Conservation (phyloP, 345 rosid species). For the Cardamine occulta region DNA sequence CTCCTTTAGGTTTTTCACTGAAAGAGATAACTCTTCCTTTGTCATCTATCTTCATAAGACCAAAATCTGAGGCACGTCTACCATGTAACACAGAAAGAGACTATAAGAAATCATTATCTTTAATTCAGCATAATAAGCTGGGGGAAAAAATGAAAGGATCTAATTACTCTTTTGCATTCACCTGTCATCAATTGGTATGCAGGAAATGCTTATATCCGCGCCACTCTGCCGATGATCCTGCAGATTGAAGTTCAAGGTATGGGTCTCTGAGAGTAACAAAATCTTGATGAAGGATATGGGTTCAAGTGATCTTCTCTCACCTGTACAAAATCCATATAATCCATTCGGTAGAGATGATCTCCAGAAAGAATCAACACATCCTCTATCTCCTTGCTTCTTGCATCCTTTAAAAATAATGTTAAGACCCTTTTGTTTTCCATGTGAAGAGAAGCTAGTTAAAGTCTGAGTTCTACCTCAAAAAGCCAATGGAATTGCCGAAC, state of each 20-base stretch:
- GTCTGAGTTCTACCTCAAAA: constrained; percentile 65
- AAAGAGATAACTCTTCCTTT: constrained; percentile 81
- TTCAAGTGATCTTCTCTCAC: constrained; percentile 43
- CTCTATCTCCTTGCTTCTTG: constrained; percentile 80
- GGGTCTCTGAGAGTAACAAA: constrained; percentile 15
- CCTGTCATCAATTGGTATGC: constrained; percentile 86
- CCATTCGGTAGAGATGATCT: constrained; percentile 94
- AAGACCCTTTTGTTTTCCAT: neutral
- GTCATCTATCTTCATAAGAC: constrained; percentile 93
- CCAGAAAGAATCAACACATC: constrained; percentile 93
- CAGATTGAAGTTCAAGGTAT: constrained; percentile 26
- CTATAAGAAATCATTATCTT: constrained; percentile 35
- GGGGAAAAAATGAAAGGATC: neutral
- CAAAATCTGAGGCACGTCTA: constrained; percentile 98
- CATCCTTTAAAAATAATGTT: constrained; percentile 49
- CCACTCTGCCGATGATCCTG: constrained; percentile 94
- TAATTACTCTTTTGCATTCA: constrained; percentile 33
- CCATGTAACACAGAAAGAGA: constrained; percentile 43
- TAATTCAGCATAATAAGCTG: constrained; percentile 5
- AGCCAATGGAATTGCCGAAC: constrained; percentile 98
- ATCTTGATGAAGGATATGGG: constrained; percentile 9
- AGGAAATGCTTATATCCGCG: constrained; percentile 87
- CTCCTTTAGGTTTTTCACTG: constrained; percentile 93
- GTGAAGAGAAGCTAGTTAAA: constrained; percentile 16
- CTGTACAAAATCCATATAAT: constrained; percentile 93